These are phyloP conservation scores for Aspergillus fumigatus DNA, from an alignment of 2,329 filamentous ascomycete species.

Conservation along the genomic window DNA sequence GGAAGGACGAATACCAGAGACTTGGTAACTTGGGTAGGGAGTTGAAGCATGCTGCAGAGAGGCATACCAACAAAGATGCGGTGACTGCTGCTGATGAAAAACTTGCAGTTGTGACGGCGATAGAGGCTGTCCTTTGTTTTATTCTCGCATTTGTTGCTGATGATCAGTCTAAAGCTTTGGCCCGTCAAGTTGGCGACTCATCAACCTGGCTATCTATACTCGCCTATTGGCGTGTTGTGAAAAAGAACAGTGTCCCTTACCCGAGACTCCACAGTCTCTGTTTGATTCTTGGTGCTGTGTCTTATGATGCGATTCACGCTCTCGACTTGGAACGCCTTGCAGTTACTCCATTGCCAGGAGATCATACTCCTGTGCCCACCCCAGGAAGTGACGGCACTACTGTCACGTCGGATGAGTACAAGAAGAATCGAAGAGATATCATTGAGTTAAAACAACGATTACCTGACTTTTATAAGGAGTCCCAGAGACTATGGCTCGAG, in stretches of 20 bases:
- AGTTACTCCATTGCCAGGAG: conserved; percentile 34
- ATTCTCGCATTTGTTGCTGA: conserved; percentile 44
- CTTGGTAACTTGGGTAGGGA: conserved; percentile 41
- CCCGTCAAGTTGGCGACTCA: conserved; percentile 36
- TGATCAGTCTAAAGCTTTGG: conserved; percentile 34
- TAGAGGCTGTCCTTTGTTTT: conserved; percentile 46
- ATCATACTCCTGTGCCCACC: conserved; percentile 37
- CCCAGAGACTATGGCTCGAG: conserved; percentile 42
- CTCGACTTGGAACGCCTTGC: conserved; percentile 44
- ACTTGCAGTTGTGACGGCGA: conserved; percentile 35
- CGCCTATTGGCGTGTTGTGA: conserved; percentile 44
- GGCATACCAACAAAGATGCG: conserved; percentile 28
- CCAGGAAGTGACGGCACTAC: conserved; percentile 41
- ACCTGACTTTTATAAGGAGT: conserved; percentile 37
- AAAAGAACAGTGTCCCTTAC: conserved; percentile 33
- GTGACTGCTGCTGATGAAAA: conserved; percentile 31
- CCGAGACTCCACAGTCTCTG: conserved; percentile 43
- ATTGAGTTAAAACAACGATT: conserved; percentile 38
- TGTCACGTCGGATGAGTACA: conserved; percentile 34
- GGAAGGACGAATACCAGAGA: conserved; percentile 41
- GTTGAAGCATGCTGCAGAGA: conserved; percentile 43
- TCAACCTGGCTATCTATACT: conserved; percentile 45
- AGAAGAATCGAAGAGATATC: conserved; percentile 35
- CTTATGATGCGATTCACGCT: conserved; percentile 42
- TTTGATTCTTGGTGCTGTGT: conserved; percentile 43